phyloP scores from a whole-genome alignment of 495 filamentous ascomycete genomes.

The Collariella sp. region DNA sequence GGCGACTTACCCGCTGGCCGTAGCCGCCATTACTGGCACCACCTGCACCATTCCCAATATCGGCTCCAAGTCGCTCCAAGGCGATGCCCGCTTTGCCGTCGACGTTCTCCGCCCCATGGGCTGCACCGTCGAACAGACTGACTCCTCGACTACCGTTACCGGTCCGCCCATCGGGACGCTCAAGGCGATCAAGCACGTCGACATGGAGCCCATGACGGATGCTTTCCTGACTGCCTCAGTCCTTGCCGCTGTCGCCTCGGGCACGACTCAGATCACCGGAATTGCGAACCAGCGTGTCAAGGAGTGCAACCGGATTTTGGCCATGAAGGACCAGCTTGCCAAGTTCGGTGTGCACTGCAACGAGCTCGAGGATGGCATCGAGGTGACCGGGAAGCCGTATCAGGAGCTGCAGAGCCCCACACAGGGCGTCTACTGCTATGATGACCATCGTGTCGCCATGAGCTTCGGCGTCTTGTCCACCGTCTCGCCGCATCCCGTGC shows the following conservation, averaged over 20 bases:
- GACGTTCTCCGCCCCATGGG: constrained; percentile 92
- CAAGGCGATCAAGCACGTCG: constrained; percentile 58
- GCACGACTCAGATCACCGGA: constrained; percentile 77
- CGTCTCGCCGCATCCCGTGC: constrained; percentile 60
- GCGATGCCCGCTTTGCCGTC: constrained; percentile 90
- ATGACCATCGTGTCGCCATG: constrained; percentile 97
- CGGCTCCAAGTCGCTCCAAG: constrained; percentile 82
- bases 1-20: constrained; percentile 90
- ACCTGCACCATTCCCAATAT: constrained; percentile 96
- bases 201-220: constrained; percentile 99
- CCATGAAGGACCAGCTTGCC: constrained; percentile 93
- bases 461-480: constrained; percentile 89
- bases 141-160: constrained; percentile 81
- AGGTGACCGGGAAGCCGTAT: constrained; percentile 62
- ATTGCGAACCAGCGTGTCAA: constrained; percentile 99
- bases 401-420: constrained; percentile 51
- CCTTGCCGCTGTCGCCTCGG: constrained; percentile 81
- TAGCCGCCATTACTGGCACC: constrained; percentile 90
- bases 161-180: constrained; percentile 70
- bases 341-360: constrained; percentile 87
- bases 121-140: constrained; percentile 77
- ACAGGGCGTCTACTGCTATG: constrained; percentile 80
- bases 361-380: constrained; percentile 87
- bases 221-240: constrained; percentile 93
- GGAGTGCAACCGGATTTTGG: constrained; percentile 92